These are phyloP conservation scores for Irpex sp. DNA, from an alignment of 1,284 basidiomycete species.

Conservation along the genomic window DNA sequence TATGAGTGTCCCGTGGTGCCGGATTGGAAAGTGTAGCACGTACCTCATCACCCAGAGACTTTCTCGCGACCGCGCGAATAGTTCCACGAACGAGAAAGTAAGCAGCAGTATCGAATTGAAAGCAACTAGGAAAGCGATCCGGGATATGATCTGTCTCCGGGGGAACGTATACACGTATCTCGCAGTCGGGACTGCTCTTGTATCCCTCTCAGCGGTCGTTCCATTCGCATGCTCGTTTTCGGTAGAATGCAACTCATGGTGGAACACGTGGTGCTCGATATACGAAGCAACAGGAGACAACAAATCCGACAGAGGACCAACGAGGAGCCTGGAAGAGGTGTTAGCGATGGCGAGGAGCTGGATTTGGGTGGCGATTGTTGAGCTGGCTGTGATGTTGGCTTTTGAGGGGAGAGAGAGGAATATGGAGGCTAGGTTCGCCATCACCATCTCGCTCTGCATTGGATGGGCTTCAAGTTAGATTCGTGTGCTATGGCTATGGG, in stretches of 20 bases:
- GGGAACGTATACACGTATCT: conserved; percentile 30
- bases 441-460: conserved; percentile 72
- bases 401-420: conserved; percentile 53
- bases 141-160: conserved; percentile 53
- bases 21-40: conserved; percentile 12
- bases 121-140: conserved; percentile 53
- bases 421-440: conserved; percentile 75
- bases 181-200: not conserved
- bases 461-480: not conserved
- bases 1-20: not conserved
- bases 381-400: not conserved
- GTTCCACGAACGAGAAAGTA: conserved; percentile 50
- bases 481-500: no score
- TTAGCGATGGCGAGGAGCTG: conserved; percentile 66
- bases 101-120: conserved; percentile 44
- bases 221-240: not conserved
- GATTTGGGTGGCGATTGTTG: conserved; percentile 50
- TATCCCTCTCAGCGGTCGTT: not conserved
- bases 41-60: conserved; percentile 63
- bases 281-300: conserved; percentile 47
- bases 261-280: not conserved
- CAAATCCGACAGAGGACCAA: conserved; percentile 67
- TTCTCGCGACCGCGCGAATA: conserved; percentile 37
- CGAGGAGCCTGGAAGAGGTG: conserved; percentile 64
- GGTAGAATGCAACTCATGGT: not conserved